Evolutionary conservation across 345 rosid genomes (phyloP).

Genomic region (Salix koriyanagi): DNA sequence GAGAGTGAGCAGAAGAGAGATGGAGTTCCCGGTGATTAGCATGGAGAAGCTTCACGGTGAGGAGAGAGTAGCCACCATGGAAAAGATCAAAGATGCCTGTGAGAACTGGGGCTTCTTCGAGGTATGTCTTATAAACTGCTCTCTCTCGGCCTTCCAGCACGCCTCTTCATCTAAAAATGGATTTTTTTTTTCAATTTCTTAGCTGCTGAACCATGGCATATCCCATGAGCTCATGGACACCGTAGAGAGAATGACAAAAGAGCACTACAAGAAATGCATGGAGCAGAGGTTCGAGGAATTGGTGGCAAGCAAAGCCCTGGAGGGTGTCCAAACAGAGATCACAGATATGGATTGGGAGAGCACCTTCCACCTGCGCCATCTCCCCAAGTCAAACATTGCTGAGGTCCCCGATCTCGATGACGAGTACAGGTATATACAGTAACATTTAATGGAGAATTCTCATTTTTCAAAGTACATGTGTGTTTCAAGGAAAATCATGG

Average conservation of each 20-base stretch:
- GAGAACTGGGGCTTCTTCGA: slow-evolving; percentile 98
- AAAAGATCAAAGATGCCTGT: slow-evolving; percentile 83
- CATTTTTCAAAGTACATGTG: not conserved
- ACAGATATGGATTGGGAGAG: slow-evolving; percentile 90
- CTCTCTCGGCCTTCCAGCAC: not conserved
- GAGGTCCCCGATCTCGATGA: slow-evolving; percentile 70
- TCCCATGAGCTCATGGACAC: slow-evolving; percentile 60
- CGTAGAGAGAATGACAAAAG: slow-evolving; percentile 69
- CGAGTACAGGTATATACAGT: slow-evolving; percentile 51
- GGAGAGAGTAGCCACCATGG: slow-evolving; percentile 56
- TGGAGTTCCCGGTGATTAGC: slow-evolving; percentile 77
- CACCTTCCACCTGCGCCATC: slow-evolving; percentile 71
- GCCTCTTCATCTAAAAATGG: not conserved
- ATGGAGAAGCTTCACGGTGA: slow-evolving; percentile 63
- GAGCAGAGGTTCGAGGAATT: slow-evolving; percentile 77
- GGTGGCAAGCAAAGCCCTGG: slow-evolving; percentile 60
- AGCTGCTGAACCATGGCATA: slow-evolving; percentile 84
- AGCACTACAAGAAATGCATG: slow-evolving; percentile 79
- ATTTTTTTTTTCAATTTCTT: not conserved
- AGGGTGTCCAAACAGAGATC: slow-evolving; percentile 55
- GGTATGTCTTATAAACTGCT: slow-evolving; percentile 33
- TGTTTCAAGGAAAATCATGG: not conserved
- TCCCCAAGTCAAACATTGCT: slow-evolving; percentile 59
- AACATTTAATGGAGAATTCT: not conserved
- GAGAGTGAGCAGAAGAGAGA: slow-evolving; percentile 10